Percentiles rank a stretch among this genome's conserved stretches.
phyloP scores from a whole-genome alignment of 2,329 filamentous ascomycete species.

The Aspergillus caelatus region DNA sequence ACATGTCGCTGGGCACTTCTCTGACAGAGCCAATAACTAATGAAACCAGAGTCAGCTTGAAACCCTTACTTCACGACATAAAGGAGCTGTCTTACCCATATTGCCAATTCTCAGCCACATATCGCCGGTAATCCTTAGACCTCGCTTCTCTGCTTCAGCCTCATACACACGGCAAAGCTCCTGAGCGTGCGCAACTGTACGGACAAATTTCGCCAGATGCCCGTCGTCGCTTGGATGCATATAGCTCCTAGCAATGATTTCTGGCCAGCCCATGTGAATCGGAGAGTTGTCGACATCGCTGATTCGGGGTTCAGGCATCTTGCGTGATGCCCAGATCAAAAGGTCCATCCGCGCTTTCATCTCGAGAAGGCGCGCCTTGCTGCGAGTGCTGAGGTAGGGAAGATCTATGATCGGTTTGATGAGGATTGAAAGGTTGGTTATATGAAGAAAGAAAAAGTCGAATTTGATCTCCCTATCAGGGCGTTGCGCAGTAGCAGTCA shows the following conservation, averaged over 20 bases:
- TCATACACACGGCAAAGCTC: background rate
- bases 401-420: background rate
- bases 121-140: too few species aligned
- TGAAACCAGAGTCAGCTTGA: too few species aligned
- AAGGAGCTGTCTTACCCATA: too few species aligned
- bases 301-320: background rate
- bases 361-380: conserved; percentile 8
- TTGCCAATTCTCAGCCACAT: too few species aligned
- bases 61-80: too few species aligned
- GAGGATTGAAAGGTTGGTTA: background rate
- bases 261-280: too few species aligned
- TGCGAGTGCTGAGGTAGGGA: background rate
- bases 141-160: too few species aligned
- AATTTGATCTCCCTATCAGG: conserved; percentile 6
- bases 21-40: too few species aligned
- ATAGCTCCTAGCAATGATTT: background rate
- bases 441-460: conserved; percentile 9
- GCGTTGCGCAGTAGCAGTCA: conserved; percentile 3
- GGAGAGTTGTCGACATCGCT: background rate
- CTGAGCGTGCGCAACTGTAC: conserved; percentile 1
- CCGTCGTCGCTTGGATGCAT: background rate
- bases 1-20: too few species aligned
- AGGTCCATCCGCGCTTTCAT: conserved; percentile 6
- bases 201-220: conserved; percentile 7
- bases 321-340: conserved; percentile 2